Evolutionary conservation across 2,329 filamentous ascomycete species (phyloP).

Genomic region (Botryotinia globosa): DNA sequence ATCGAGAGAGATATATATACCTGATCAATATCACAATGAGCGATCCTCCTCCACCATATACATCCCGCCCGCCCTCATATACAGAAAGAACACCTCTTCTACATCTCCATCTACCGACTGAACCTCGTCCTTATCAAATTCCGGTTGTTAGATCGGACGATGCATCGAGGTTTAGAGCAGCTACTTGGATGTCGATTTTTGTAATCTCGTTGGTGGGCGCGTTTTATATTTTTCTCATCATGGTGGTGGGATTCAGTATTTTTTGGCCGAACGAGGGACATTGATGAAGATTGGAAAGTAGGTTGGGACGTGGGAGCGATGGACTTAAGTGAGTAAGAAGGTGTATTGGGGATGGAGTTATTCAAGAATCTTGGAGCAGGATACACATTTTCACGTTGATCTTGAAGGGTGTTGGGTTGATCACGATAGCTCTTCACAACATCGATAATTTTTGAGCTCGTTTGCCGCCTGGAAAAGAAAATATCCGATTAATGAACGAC

Average conservation of each 20-base stretch:
- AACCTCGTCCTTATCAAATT: neutral
- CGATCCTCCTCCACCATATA: neutral
- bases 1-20: neutral
- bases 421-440: neutral
- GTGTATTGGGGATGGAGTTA: neutral
- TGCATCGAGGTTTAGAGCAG: neutral
- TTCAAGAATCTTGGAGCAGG: neutral
- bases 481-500: neutral
- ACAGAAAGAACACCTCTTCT: neutral
- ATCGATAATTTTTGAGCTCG: neutral
- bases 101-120: neutral
- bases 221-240: neutral
- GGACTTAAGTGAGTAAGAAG: neutral
- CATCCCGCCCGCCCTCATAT: neutral
- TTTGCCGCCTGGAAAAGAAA: neutral
- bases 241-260: neutral
- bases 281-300: neutral
- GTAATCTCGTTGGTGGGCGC: neutral
- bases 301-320: neutral
- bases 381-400: neutral
- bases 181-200: neutral
- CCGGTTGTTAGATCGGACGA: neutral
- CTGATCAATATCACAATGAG: neutral
- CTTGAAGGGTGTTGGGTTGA: neutral
- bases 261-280: neutral